Evolutionary conservation across 1,139 yeast genomes (phyloP).

Genomic region (Zygosaccharomyces sapae): DNA sequence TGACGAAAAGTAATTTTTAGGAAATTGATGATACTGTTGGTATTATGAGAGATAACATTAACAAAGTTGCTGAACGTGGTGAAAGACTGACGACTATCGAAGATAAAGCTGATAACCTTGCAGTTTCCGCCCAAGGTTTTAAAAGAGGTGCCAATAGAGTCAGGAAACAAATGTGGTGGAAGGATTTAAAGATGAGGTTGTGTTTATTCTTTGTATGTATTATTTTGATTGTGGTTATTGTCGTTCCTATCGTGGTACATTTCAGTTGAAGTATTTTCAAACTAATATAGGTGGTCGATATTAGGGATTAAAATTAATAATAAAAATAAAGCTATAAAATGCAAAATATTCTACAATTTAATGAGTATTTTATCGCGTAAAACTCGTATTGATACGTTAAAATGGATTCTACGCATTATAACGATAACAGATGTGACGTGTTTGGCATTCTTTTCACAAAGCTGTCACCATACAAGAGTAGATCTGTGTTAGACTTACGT

Average conservation of each 20-base stretch:
- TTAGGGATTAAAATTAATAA: constrained; percentile 1
- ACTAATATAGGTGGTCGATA: not conserved
- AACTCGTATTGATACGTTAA: not conserved
- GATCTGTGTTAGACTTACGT: constrained; percentile 3
- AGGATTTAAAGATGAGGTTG: constrained; percentile 94
- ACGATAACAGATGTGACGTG: not conserved
- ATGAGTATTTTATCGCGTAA: not conserved
- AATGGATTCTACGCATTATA: not conserved
- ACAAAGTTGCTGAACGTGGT: constrained; percentile 91
- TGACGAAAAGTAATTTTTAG: constrained; percentile 36
- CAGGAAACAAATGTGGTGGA: constrained; percentile 99
- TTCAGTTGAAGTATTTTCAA: constrained; percentile 43
- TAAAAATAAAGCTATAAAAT: not conserved
- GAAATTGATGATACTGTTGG: constrained; percentile 97
- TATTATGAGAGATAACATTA: constrained; percentile 95
- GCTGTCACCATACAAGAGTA: not conserved
- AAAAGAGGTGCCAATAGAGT: constrained; percentile 97
- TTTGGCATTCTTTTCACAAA: not conserved
- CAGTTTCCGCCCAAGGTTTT: constrained; percentile 91
- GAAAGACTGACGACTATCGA: constrained; percentile 90
- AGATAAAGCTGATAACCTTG: constrained; percentile 90
- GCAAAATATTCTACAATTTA: not conserved
- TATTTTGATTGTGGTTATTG: constrained; percentile 77
- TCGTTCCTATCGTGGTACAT: constrained; percentile 92
- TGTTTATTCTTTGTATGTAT: constrained; percentile 79